Conservation (phyloP, 2,329 filamentous ascomycete species). For the Dactylonectria estremocensis region DNA sequence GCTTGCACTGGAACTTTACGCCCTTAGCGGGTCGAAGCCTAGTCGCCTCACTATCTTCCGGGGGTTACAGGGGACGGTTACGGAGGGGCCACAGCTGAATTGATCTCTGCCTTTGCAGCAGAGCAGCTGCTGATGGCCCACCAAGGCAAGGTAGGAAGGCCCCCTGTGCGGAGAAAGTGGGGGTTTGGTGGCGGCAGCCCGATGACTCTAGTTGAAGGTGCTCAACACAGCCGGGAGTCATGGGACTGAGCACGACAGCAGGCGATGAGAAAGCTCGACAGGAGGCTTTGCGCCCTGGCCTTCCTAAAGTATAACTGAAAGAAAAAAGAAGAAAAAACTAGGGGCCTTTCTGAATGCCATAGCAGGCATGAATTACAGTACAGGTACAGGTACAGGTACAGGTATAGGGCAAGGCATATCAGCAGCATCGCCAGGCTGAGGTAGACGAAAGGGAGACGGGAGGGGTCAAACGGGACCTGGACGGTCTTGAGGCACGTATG, state of each 20-base stretch:
- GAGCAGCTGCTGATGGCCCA: constrained; percentile 8
- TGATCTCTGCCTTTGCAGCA: background rate
- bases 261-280: background rate
- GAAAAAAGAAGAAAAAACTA: background rate
- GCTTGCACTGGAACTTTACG: background rate
- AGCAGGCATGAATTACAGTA: background rate
- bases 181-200: constrained; percentile 10
- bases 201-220: constrained; percentile 7
- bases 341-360: background rate
- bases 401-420: background rate
- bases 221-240: background rate
- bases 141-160: constrained; percentile 1
- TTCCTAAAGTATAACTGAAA: background rate
- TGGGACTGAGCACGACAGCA: background rate
- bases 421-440: background rate
- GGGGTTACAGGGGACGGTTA: constrained; percentile 25
- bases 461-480: background rate
- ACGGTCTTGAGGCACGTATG: constrained; percentile 9
- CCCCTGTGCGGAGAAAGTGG: constrained; percentile 22
- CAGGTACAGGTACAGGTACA: no score
- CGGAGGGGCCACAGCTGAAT: constrained; percentile 13
- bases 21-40: background rate
- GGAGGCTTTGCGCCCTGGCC: background rate
- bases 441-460: background rate
- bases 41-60: background rate